Evolutionary conservation across 73 alveolate genomes (phyloP).

Genomic region (Paramecium bursaria): DNA sequence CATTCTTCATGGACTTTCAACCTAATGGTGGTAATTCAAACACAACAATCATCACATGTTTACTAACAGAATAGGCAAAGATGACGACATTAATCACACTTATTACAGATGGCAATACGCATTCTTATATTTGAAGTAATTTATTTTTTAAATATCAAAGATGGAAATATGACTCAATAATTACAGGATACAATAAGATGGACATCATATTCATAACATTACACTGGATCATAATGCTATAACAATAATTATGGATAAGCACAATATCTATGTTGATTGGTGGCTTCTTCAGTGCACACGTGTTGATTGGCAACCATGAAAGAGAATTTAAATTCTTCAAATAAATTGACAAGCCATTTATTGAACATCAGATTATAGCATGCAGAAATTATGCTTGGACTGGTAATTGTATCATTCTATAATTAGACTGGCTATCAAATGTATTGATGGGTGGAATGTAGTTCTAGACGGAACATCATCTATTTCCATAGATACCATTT

Average conservation of each 20-base stretch:
- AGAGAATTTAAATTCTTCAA: slow-evolving; percentile 64
- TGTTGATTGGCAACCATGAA: slow-evolving; percentile 68
- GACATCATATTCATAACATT: slow-evolving; percentile 31
- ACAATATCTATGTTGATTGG: slow-evolving; percentile 55
- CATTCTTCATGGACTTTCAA: slow-evolving; percentile 61
- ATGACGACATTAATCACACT: slow-evolving; percentile 64
- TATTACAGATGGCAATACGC: slow-evolving; percentile 59
- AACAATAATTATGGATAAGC: slow-evolving; percentile 63
- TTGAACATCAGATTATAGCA: slow-evolving; percentile 64
- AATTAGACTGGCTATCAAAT: slow-evolving; percentile 56
- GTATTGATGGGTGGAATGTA: slow-evolving; percentile 72
- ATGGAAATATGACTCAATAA: slow-evolving; percentile 65
- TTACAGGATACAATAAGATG: slow-evolving; percentile 24
- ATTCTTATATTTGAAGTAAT: slow-evolving; percentile 54
- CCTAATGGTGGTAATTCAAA: slow-evolving; percentile 70
- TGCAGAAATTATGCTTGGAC: slow-evolving; percentile 66
- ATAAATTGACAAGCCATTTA: slow-evolving; percentile 62
- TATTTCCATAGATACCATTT: slow-evolving; percentile 69
- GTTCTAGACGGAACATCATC: slow-evolving; percentile 68
- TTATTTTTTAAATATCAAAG: background rate
- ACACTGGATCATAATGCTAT: slow-evolving; percentile 34
- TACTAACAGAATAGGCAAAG: slow-evolving; percentile 66
- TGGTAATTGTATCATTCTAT: background rate
- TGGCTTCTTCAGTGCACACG: slow-evolving; percentile 66
- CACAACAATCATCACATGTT: slow-evolving; percentile 68